These are phyloP conservation scores for Diaporthe caulivora DNA, from an alignment of 2,329 filamentous ascomycete species.

Conservation along the genomic window DNA sequence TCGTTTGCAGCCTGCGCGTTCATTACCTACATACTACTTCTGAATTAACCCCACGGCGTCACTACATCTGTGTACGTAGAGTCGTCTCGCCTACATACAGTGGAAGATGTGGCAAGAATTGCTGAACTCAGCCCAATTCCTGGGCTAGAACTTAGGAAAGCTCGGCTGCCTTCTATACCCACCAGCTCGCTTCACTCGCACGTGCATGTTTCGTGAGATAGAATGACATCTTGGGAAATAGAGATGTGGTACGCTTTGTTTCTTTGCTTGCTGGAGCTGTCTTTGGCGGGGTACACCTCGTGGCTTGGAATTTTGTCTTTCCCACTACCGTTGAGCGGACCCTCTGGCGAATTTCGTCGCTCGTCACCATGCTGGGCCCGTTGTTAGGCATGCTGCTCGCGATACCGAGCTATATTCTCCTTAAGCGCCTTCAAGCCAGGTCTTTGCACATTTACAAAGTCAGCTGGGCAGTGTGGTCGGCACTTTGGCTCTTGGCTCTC, in stretches of 20 bases:
- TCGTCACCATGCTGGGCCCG: background rate
- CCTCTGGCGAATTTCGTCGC: background rate
- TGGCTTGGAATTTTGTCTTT: background rate
- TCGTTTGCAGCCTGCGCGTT: background rate
- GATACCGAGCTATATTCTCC: background rate
- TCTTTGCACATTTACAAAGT: background rate
- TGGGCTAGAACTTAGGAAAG: fast-evolving
- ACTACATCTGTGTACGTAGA: background rate
- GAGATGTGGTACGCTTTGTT: too few relatives aligned
- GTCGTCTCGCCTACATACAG: background rate
- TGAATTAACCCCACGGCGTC: background rate
- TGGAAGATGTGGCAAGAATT: background rate
- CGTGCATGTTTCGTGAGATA: too few relatives aligned
- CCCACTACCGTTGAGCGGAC: background rate
- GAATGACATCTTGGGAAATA: too few relatives aligned
- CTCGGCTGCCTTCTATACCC: background rate
- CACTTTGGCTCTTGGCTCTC: too few relatives aligned
- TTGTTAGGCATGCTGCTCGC: fast-evolving
- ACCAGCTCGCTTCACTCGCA: background rate
- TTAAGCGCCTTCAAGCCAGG: background rate
- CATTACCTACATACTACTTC: background rate
- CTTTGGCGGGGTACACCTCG: background rate
- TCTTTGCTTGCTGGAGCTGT: too few relatives aligned
- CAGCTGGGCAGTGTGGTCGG: too few relatives aligned
- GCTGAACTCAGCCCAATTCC: background rate